A percentile compares a stretch with the other conserved stretches of the same genome.
These are phyloP conservation scores for Dryadomyces sulphureus DNA, from an alignment of 2,329 filamentous ascomycete genomes.

Conservation along the genomic window DNA sequence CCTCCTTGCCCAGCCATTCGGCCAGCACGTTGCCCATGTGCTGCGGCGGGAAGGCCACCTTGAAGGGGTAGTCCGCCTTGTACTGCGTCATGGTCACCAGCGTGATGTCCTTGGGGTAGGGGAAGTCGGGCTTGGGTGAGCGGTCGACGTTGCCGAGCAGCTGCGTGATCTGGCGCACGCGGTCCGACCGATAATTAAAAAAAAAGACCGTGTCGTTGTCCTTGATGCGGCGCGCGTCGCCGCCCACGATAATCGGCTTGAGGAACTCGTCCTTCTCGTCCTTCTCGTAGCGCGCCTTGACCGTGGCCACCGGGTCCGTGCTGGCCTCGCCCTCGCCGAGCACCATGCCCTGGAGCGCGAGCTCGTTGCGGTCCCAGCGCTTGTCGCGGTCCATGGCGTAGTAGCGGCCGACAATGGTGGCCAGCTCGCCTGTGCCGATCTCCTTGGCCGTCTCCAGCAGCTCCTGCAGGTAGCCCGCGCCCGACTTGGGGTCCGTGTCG, in stretches of 20 bases:
- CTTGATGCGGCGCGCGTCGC: slow-evolving; percentile 72
- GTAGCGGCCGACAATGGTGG: slow-evolving; percentile 89
- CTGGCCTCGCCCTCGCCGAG: slow-evolving; percentile 76
- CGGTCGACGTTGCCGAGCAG: slow-evolving; percentile 85
- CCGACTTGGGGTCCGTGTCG: slow-evolving; percentile 95
- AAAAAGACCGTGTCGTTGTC: slow-evolving; percentile 94
- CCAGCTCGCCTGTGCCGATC: slow-evolving; percentile 73
- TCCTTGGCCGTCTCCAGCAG: slow-evolving; percentile 70
- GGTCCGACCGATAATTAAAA: slow-evolving; percentile 99
- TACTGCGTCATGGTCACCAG: slow-evolving; percentile 98
- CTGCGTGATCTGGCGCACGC: slow-evolving; percentile 91
- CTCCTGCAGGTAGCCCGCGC: slow-evolving; percentile 73
- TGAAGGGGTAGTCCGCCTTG: slow-evolving; percentile 88
- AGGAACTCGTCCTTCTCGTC: slow-evolving; percentile 94
- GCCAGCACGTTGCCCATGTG: slow-evolving; percentile 97
- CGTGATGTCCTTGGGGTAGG: slow-evolving; percentile 71
- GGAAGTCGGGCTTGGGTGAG: slow-evolving; percentile 78
- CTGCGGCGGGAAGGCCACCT: slow-evolving; percentile 84
- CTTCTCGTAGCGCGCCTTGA: slow-evolving; percentile 77
- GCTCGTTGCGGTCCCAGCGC: slow-evolving; percentile 90
- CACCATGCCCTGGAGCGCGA: slow-evolving; percentile 77
- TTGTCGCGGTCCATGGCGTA: slow-evolving; percentile 99
- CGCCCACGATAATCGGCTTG: slow-evolving; percentile 90
- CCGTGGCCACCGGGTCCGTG: slow-evolving; percentile 69
- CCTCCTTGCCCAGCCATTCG: slow-evolving; percentile 86